Evolutionary conservation across 176 grass and related monocot species (phyloP).

Genomic region (Zizania latifolia): DNA sequence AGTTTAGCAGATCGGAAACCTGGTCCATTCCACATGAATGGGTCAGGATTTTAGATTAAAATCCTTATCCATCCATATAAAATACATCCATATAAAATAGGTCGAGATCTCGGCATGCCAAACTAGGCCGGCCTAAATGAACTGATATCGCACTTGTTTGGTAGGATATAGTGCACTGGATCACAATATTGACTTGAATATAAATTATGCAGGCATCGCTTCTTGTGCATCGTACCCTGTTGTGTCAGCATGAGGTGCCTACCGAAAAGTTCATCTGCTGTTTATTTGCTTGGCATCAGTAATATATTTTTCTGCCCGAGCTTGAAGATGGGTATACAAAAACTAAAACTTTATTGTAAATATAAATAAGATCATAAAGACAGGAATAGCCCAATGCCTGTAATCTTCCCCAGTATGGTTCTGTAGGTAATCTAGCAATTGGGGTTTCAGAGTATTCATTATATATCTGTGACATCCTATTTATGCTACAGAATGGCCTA

Average conservation of each 20-base stretch:
- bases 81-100: no score
- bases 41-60: no score
- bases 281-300: conserved; percentile 10
- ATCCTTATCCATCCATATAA: no score
- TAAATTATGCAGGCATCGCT: conserved; percentile 54
- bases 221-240: conserved; percentile 85
- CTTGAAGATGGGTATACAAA: conserved; percentile 22
- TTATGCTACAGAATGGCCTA: not conserved
- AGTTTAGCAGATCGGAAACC: no score
- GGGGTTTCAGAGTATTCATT: conserved; percentile 4
- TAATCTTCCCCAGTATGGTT: conserved; percentile 18
- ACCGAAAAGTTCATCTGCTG: not conserved
- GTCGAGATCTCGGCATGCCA: no score
- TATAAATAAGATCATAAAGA: conserved; percentile 19
- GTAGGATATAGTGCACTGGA: not conserved
- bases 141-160: not conserved
- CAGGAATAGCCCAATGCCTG: conserved; percentile 19
- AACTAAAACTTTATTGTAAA: conserved; percentile 29
- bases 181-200: conserved; percentile 10
- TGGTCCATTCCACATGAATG: no score
- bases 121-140: no score
- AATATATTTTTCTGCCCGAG: conserved; percentile 30
- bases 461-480: not conserved
- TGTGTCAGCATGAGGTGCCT: conserved; percentile 30
- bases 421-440: conserved; percentile 16